Evolutionary conservation across 208 protist species (phyloP), one percentile per base, ranked within the genome.

Genomic region (Acanthamoeba royreba): DNA sequence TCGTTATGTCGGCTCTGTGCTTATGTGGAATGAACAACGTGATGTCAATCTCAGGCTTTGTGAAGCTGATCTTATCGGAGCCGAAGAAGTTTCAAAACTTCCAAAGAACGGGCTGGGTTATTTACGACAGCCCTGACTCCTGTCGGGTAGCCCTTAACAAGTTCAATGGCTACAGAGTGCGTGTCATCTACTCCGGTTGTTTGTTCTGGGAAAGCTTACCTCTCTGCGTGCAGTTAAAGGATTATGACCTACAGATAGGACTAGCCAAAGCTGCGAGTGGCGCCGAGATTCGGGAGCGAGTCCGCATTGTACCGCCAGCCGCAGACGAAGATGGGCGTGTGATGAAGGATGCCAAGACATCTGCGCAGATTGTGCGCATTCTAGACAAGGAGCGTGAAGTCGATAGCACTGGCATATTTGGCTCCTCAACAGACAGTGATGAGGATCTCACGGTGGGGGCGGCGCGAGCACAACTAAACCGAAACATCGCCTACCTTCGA

Each of bases 401-500:
- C 1, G 52, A 91, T 22, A 35, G 42, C 40, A 40, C 4, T n/a
- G 52, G 49, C 42, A 31, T 91, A 4, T 42, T 91, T n/a, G 4
- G 8, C 25, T 17, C 19, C 58, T 31, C 58, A 9, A 69, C 58
- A 28, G 25, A 17, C 19, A 69, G 9, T 17, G 7, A 58, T 31
- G 83, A 9, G 52, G 63, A 74, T 28, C 53, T 55, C 49, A 19
- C 49, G 13, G 5, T 3, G 63, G 63, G 2, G 33, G 25, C 47
- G 4, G 4, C 31, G 55, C 31, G 53, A 2, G 42, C 3, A 33
- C 47, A 52, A 52, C 42, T 91, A 38, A 43, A 91, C 55, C 31
- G 42, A 4, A 66, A 89, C 69, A 85, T 93, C 40, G 69, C 13
- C 5, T 93, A 93, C 28, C 55, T 93, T 19, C 89, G 89, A 13